Evolutionary conservation across 2,329 filamentous ascomycete species (phyloP), one percentile per base, ranked within the genome.

Genomic region (Pseudogymnoascus pannorum): DNA sequence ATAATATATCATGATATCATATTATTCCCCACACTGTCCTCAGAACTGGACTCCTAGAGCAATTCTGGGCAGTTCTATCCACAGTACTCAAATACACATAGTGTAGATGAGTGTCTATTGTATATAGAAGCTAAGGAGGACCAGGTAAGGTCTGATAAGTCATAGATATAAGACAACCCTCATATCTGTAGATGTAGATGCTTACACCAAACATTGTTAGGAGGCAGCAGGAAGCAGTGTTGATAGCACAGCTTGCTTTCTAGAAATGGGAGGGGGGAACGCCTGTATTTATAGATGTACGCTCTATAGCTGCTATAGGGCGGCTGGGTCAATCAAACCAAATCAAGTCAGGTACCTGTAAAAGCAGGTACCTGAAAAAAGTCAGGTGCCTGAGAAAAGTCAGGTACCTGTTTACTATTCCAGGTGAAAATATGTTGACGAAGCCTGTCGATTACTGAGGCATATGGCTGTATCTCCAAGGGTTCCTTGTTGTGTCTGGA

Each of bases 51-150:
- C 67, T 72, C 4, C 64, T 71, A 12, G 60, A 64, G 44, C 62
- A 72, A 65, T 71, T 71, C 60, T 59, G 58, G 59, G 68, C 66
- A 58, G 68, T 70, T 29, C 65, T 62, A 18, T 67, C 58, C 20
- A 60, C 61, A 63, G 66, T 69, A 66, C 68, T 65, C 44, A 48
- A 58, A 65, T 62, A 61, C 20, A 59, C 24, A 63, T 63, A 64
- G 44, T 26, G 60, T 60, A 58, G 65, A 70, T 64, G 65, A 70
- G 69, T 66, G 63, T 62, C 1, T 61, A 66, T 61, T 51, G 60
- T 65, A 70, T 40, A 70, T 44, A 71, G 68, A 71, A 69, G 65
- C 4, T 20, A 51, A 70, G 67, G 68, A 69, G 66, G 67, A 18
- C 38, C 18, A 42, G 38, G 38, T 20, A 42, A 42, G 38, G 38